A percentile compares a stretch with the other conserved stretches of the same genome.
Evolutionary conservation across 805 yeast genomes (phyloP).

Genomic region (Hanseniaspora guilliermondii): DNA sequence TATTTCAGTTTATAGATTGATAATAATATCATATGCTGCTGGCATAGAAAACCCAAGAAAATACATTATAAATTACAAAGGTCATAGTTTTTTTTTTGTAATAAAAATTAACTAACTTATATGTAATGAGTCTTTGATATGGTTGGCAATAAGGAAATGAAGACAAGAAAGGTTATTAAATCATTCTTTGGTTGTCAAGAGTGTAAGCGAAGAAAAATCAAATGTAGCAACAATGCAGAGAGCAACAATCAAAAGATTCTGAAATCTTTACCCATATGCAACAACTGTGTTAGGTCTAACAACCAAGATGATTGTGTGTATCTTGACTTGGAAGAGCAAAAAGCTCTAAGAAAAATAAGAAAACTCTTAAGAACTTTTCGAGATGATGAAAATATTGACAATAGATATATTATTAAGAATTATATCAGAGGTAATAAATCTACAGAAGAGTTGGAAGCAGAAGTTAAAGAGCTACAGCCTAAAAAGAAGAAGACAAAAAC

Average conservation of each 20-base stretch:
- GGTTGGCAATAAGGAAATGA: background rate
- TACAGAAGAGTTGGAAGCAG: background rate
- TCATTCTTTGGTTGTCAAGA: slow-evolving; percentile 15
- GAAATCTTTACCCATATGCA: background rate
- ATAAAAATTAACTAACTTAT: no score
- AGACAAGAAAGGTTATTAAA: background rate
- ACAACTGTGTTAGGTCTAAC: background rate
- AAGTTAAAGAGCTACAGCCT: background rate
- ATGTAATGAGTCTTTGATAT: background rate
- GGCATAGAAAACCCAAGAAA: no score
- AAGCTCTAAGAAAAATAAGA: slow-evolving; percentile 5
- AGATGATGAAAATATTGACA: background rate
- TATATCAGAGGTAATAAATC: background rate
- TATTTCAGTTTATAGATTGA: no score
- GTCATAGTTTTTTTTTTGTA: no score
- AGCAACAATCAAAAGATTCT: background rate
- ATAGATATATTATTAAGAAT: background rate
- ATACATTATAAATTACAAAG: no score
- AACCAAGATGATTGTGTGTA: slow-evolving; percentile 3
- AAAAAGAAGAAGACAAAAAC: background rate
- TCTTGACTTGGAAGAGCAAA: slow-evolving; percentile 7
- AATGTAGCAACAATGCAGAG: slow-evolving; percentile 15
- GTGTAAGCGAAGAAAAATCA: slow-evolving; percentile 17
- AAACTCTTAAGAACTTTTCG: background rate
- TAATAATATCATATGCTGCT: no score